Evolutionary conservation across 83 land plant genomes (phyloP).

Genomic region (Picea mariana): DNA sequence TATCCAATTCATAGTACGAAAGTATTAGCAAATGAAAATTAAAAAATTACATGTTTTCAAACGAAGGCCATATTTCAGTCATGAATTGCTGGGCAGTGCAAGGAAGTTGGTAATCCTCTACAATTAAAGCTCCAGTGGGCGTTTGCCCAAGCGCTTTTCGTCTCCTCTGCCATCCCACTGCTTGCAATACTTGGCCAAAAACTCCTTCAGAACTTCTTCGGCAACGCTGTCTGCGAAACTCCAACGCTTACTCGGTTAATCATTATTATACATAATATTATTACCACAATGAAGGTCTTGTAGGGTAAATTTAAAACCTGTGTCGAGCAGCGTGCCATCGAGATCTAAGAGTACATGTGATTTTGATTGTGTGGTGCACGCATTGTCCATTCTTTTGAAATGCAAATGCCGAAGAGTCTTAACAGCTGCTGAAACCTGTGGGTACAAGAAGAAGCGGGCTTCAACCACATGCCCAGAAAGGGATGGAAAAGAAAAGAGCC

Average conservation of each 20-base stretch:
- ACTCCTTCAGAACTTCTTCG: constrained; percentile 46
- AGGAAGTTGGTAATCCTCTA: constrained; percentile 78
- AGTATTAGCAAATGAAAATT: too few relatives aligned
- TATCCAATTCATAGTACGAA: too few relatives aligned
- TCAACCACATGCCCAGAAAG: too few relatives aligned
- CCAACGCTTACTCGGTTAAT: too few relatives aligned
- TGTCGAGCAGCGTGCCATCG: constrained; percentile 90
- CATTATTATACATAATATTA: too few relatives aligned
- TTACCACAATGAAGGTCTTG: too few relatives aligned
- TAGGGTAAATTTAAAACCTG: constrained; percentile 35
- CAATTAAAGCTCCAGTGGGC: constrained; percentile 65
- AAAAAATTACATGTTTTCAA: constrained; percentile 44
- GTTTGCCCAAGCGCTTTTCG: constrained; percentile 67
- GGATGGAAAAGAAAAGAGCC: too few relatives aligned
- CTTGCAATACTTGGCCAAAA: constrained; percentile 70
- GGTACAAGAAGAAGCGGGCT: too few relatives aligned
- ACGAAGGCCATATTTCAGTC: constrained; percentile 40
- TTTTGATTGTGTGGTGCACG: background rate
- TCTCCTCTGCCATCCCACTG: constrained; percentile 78
- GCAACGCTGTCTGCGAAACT: constrained; percentile 55
- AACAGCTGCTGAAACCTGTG: too few relatives aligned
- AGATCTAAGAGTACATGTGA: constrained; percentile 74
- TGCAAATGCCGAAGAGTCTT: too few relatives aligned
- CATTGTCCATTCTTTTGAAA: too few relatives aligned
- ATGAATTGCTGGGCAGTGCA: constrained; percentile 62